Evolutionary conservation across 805 yeast genomes (phyloP), one percentile per base, ranked within the genome.

Genomic region (Kazachstania psychrophila): DNA sequence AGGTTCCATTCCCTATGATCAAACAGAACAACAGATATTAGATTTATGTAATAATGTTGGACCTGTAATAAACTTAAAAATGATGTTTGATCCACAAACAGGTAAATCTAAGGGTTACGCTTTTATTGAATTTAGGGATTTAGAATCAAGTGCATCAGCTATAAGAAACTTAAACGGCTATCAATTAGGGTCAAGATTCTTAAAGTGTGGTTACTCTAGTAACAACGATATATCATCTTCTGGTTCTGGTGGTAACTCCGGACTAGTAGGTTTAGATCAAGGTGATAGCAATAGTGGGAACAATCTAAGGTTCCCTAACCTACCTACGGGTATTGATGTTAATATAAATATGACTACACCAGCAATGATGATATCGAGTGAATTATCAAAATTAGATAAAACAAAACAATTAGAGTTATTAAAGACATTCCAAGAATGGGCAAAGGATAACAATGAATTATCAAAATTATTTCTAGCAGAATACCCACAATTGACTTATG

Each of bases 31-130:
- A 49, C 96, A 88, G 57, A 79, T 89, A n/a, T 61, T 74, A 46
- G 94, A 84, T 44, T 74, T 89, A 11, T 94, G 94, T 42, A 68
- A 70, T 39, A 77, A 94, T 2, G 92, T 85, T 2, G 97, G 96
- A 1, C 95, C 96, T 0, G 89, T 89, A 2, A 70, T 73, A 18
- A 75, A 73, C 38, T 64, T 85, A 41, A 78, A 79, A 54, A 69
- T 89, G 52, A 70, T 85, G 57, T 85, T 88, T 55, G 96, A 89
- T 56, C 79, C 83, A 30, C 78, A 77, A 37, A 87, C 95, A 0
- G 96, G 96, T 2, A 79, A 77, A 52, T 84, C 95, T 7, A 86
- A 81, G 58, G 96, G 96, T 2, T 84, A 77, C 52, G 95, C 95
- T 4, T 84, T 83, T 50, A 79, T 89, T 13, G 88, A 82, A 49